Evolutionary conservation across 352 stramenopile genomes (phyloP).

Genomic region (Aphanomyces euteiches): DNA sequence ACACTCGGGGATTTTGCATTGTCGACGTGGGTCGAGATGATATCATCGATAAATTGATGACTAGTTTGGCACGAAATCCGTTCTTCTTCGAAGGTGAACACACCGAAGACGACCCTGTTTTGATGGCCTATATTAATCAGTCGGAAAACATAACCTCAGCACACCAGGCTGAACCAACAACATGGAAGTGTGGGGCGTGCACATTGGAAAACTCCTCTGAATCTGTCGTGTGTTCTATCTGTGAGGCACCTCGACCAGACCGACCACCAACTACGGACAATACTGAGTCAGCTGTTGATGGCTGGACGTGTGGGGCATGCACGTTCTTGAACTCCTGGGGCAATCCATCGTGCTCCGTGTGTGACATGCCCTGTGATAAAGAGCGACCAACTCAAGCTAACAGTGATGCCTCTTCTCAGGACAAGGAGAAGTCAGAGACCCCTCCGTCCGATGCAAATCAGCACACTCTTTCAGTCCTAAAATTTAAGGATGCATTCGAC

Average conservation of each 20-base stretch:
- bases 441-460: slow-evolving; percentile 32
- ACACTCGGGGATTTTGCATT: slow-evolving; percentile 56
- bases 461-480: slow-evolving; percentile 7
- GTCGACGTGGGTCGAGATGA: slow-evolving; percentile 65
- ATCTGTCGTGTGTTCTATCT: slow-evolving; percentile 2
- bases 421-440: slow-evolving; percentile 30
- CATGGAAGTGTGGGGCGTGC: slow-evolving; percentile 63
- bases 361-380: slow-evolving; percentile 36
- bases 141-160: slow-evolving; percentile 29
- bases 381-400: not conserved
- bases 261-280: not conserved
- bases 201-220: slow-evolving; percentile 57
- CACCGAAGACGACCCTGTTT: slow-evolving; percentile 41
- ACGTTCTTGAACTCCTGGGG: slow-evolving; percentile 67
- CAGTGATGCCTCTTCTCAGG: not conserved
- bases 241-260: slow-evolving; percentile 6
- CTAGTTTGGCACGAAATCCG: slow-evolving; percentile 43
- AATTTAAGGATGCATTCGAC: slow-evolving; percentile 14
- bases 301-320: slow-evolving; percentile 61
- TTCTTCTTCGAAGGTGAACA: slow-evolving; percentile 60
- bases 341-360: slow-evolving; percentile 47
- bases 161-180: slow-evolving; percentile 32
- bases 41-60: slow-evolving; percentile 51
- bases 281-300: slow-evolving; percentile 7
- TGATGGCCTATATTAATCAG: slow-evolving; percentile 41